Conservation (phyloP, 2,329 filamentous ascomycete species). For the Cladosporium austrohemisphaericum region DNA sequence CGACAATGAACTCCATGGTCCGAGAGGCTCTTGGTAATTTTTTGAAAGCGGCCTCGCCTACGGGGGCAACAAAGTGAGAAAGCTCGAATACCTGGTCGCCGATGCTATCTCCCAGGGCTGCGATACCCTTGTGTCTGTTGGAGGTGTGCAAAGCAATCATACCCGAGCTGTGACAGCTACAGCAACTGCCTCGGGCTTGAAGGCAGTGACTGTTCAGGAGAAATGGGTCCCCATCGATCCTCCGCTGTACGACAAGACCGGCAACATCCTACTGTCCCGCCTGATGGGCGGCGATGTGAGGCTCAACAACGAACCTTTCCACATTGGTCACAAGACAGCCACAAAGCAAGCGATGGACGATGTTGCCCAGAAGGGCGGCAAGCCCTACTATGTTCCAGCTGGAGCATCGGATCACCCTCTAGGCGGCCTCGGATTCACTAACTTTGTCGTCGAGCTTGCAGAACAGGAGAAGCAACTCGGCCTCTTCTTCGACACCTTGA, state of each 20-base stretch:
- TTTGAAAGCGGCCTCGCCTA: conserved; percentile 29
- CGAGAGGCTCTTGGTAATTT: not conserved
- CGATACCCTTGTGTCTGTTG: conserved; percentile 35
- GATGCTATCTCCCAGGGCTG: conserved; percentile 30
- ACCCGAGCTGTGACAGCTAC: conserved; percentile 36
- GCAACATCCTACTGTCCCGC: conserved; percentile 67
- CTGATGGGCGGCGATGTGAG: conserved; percentile 48
- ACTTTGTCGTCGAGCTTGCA: conserved; percentile 67
- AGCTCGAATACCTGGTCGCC: conserved; percentile 38
- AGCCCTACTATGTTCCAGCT: conserved; percentile 69
- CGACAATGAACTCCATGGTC: not conserved
- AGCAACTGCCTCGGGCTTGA: conserved; percentile 32
- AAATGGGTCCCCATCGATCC: conserved; percentile 32
- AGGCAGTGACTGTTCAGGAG: conserved; percentile 31
- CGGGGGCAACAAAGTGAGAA: conserved; percentile 39
- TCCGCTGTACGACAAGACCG: conserved; percentile 56
- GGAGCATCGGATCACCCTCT: conserved; percentile 68
- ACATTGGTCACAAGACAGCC: conserved; percentile 60
- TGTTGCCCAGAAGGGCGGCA: conserved; percentile 51
- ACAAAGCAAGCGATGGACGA: conserved; percentile 54
- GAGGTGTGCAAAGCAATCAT: conserved; percentile 38
- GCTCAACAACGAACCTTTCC: conserved; percentile 59
- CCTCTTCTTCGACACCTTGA: conserved; percentile 63
- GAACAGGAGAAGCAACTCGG: conserved; percentile 59
- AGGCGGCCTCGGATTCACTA: conserved; percentile 66